Evolutionary conservation across 2,329 filamentous ascomycete species (phyloP).

Genomic region (Tricladium varicosporioides): DNA sequence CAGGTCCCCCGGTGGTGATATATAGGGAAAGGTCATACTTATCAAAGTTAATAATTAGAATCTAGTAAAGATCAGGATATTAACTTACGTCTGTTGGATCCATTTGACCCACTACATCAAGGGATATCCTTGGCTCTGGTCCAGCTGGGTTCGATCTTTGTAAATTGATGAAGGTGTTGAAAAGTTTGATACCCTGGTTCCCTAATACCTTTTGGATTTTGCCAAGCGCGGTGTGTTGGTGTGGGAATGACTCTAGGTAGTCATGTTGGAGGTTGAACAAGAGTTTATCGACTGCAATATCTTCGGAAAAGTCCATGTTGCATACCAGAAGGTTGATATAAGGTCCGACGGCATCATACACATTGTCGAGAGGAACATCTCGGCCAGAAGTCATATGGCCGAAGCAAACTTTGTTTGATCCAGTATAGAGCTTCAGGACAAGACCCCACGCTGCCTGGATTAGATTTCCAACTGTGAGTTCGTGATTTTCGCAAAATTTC

Average conservation of each 20-base stretch:
- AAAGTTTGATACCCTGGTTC: conserved; percentile 35
- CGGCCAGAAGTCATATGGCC: conserved; percentile 53
- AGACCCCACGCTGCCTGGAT: conserved; percentile 53
- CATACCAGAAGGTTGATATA: conserved; percentile 7
- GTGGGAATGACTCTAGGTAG: conserved; percentile 34
- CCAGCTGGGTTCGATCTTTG: conserved; percentile 29
- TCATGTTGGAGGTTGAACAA: conserved; percentile 31
- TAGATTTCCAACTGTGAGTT: conserved; percentile 40
- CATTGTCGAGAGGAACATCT: conserved; percentile 42
- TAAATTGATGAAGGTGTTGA: conserved; percentile 41
- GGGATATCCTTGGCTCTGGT: conserved; percentile 27
- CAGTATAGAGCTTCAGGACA: conserved; percentile 48
- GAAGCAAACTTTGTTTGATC: conserved; percentile 48
- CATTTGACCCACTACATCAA: conserved; percentile 33
- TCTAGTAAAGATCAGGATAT: too few species aligned
- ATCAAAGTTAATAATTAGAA: too few species aligned
- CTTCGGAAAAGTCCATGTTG: conserved; percentile 2
- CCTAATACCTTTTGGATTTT: conserved; percentile 39
- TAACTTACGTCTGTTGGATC: conserved; percentile 41
- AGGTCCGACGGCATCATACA: conserved; percentile 33
- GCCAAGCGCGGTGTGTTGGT: conserved; percentile 41
- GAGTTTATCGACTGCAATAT: conserved; percentile 14
- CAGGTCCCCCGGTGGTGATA: not conserved
- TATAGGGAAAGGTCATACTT: conserved; percentile 23
- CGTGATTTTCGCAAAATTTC: not conserved